These are phyloP conservation scores for Musa balbisiana DNA, from an alignment of 202 grass and related monocot species.

Conservation along the genomic window DNA sequence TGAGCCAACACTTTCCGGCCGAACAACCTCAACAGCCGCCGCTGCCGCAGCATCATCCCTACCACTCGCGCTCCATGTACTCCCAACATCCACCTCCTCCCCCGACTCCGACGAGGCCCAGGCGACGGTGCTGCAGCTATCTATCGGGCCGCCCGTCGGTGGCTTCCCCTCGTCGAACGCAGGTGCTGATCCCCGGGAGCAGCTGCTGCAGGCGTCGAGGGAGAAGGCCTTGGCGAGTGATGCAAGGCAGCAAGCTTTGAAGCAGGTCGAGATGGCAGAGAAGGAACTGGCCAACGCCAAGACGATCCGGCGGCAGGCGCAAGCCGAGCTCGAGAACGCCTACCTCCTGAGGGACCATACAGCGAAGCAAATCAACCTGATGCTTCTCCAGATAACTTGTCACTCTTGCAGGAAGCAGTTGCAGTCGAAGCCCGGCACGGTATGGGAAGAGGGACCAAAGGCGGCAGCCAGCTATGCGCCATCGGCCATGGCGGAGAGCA, in stretches of 20 bases:
- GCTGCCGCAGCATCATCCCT: not conserved
- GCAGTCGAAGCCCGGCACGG: not conserved
- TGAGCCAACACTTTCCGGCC: not conserved
- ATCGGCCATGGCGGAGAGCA: too few relatives aligned
- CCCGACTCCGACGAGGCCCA: conserved; percentile 8
- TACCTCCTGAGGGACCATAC: conserved; percentile 52
- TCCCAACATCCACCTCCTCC: conserved; percentile 29
- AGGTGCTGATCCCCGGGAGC: too few relatives aligned
- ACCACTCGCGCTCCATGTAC: conserved; percentile 61
- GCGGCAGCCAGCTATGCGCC: too few relatives aligned
- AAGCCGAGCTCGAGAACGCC: conserved; percentile 62
- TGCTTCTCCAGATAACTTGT: conserved; percentile 79
- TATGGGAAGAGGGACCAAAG: not conserved
- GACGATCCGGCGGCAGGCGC: conserved; percentile 51
- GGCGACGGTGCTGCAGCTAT: conserved; percentile 62
- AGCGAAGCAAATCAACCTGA: conserved; percentile 16
- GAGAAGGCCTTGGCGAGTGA: not conserved
- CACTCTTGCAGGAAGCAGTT: conserved; percentile 48
- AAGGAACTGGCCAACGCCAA: conserved; percentile 56
- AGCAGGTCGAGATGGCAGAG: conserved; percentile 57
- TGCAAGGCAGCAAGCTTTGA: conserved; percentile 44
- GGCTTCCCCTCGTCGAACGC: too few relatives aligned
- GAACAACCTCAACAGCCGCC: too few relatives aligned
- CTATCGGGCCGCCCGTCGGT: conserved; percentile 33
- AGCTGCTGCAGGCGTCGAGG: too few relatives aligned